Conservation (phyloP, 2,329 filamentous ascomycete species). For the Diaporthe citrichinensis region DNA sequence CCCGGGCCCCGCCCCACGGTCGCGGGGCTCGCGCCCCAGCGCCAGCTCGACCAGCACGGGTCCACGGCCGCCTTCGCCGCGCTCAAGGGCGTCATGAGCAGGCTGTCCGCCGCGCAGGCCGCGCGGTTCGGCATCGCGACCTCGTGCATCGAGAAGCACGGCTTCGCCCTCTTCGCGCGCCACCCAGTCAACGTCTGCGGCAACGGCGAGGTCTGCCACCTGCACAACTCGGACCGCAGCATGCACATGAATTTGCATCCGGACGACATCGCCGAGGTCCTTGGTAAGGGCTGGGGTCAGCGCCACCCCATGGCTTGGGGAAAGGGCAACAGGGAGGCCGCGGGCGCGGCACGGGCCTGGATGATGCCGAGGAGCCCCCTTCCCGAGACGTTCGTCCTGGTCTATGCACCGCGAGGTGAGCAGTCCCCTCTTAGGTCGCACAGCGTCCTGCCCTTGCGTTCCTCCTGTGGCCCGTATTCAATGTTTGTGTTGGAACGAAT, state of each 20-base stretch:
- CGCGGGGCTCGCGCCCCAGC: slow-evolving; percentile 84
- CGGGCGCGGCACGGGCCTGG: slow-evolving; percentile 5
- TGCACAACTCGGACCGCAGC: slow-evolving; percentile 81
- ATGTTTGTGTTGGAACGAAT: slow-evolving; percentile 32
- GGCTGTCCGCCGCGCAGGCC: slow-evolving; percentile 62
- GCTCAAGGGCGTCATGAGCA: slow-evolving; percentile 67
- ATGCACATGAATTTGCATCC: slow-evolving; percentile 87
- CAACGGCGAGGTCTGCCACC: slow-evolving; percentile 86
- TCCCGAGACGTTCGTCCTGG: slow-evolving; percentile 81
- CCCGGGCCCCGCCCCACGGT: slow-evolving; percentile 75
- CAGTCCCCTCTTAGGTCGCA: neutral
- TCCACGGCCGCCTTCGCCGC: slow-evolving; percentile 66
- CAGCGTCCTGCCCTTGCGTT: neutral
- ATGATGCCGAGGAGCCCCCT: slow-evolving; percentile 69
- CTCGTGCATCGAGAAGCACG: slow-evolving; percentile 87
- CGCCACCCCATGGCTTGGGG: slow-evolving; percentile 76
- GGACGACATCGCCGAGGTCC: slow-evolving; percentile 78
- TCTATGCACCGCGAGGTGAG: slow-evolving; percentile 81
- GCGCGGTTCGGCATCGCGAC: slow-evolving; percentile 71
- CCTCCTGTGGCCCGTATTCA: neutral
- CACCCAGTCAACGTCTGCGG: slow-evolving; percentile 78
- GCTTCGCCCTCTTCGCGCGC: slow-evolving; percentile 79
- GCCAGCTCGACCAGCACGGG: slow-evolving; percentile 80
- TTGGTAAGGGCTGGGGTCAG: slow-evolving; percentile 86
- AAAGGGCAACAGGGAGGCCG: slow-evolving; percentile 50